These are phyloP conservation scores for Bisporella sp. DNA, from an alignment of 2,329 filamentous ascomycete species.

Conservation along the genomic window DNA sequence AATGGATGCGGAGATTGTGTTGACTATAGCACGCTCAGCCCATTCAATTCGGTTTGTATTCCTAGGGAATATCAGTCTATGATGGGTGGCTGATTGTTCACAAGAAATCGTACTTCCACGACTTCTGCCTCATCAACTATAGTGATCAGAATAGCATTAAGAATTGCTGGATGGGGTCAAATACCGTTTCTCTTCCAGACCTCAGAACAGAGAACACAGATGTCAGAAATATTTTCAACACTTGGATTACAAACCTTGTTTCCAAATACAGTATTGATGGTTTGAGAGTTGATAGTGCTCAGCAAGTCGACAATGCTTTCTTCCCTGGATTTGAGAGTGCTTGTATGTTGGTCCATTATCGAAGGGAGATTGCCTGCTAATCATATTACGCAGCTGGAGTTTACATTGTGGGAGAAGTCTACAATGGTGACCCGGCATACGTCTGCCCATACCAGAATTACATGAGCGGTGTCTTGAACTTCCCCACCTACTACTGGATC, in stretches of 20 bases:
- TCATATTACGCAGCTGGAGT: conserved; percentile 41
- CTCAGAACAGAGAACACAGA: conserved; percentile 21
- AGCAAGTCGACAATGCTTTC: conserved; percentile 34
- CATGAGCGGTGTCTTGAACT: conserved; percentile 56
- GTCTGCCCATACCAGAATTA: conserved; percentile 46
- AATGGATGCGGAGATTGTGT: conserved; percentile 27
- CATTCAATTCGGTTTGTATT: conserved; percentile 24
- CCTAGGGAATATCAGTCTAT: too few relatives aligned
- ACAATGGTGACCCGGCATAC: conserved; percentile 45
- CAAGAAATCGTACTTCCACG: background rate
- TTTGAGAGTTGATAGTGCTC: conserved; percentile 36
- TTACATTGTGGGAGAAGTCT: conserved; percentile 55
- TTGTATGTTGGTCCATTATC: conserved; percentile 34
- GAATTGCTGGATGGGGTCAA: conserved; percentile 21
- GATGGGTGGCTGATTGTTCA: conserved; percentile 28
- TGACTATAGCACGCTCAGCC: conserved; percentile 30
- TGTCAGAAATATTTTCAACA: conserved; percentile 15
- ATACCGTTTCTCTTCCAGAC: conserved; percentile 22
- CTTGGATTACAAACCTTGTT: conserved; percentile 21
- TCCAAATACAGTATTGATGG: conserved; percentile 18
- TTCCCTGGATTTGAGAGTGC: background rate
- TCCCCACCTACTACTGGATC: conserved; percentile 33
- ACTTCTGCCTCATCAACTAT: background rate
- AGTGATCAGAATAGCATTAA: background rate
- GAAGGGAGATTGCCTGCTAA: background rate